Conservation (phyloP, 1,139 yeast species). For the Kurtzmaniella natalensis region DNA sequence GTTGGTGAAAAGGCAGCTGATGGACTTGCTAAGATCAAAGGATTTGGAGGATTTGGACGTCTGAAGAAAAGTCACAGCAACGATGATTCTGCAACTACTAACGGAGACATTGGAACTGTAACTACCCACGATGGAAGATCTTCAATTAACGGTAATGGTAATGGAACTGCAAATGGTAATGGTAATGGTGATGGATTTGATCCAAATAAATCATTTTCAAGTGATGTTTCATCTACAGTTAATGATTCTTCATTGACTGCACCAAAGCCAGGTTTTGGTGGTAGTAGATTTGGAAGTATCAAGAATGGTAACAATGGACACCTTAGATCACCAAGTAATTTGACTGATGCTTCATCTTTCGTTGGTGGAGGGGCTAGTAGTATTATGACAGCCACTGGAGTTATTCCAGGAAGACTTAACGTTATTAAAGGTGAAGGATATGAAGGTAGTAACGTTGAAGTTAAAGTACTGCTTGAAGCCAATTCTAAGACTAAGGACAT, state of each 20-base stretch:
- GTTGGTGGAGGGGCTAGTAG: slow-evolving; percentile 31
- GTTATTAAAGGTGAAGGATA: slow-evolving; percentile 41
- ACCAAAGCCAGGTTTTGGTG: slow-evolving; percentile 15
- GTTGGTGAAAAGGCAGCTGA: slow-evolving; percentile 43
- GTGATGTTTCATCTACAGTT: background rate
- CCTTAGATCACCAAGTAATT: slow-evolving; percentile 22
- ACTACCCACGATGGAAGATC: background rate
- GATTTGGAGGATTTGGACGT: slow-evolving; percentile 21
- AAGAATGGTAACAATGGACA: slow-evolving; percentile 15
- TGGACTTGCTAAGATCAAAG: slow-evolving; percentile 23
- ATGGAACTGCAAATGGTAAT: background rate
- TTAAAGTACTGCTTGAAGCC: slow-evolving; percentile 50
- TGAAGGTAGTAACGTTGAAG: slow-evolving; percentile 31
- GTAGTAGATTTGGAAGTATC: background rate
- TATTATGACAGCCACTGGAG: slow-evolving; percentile 13
- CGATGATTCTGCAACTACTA: background rate
- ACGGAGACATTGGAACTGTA: slow-evolving; percentile 2
- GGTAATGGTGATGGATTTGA: background rate
- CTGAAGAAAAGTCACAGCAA: slow-evolving; percentile 19
- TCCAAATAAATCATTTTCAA: background rate
- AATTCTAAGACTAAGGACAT: slow-evolving; percentile 53
- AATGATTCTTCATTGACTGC: slow-evolving; percentile 7
- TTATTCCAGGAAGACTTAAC: slow-evolving; percentile 52
- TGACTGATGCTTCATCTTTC: slow-evolving; percentile 30
- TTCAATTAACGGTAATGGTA: background rate